Evolutionary conservation across 148 eudicot species (phyloP).

Genomic region (Euryodendron excelsum): DNA sequence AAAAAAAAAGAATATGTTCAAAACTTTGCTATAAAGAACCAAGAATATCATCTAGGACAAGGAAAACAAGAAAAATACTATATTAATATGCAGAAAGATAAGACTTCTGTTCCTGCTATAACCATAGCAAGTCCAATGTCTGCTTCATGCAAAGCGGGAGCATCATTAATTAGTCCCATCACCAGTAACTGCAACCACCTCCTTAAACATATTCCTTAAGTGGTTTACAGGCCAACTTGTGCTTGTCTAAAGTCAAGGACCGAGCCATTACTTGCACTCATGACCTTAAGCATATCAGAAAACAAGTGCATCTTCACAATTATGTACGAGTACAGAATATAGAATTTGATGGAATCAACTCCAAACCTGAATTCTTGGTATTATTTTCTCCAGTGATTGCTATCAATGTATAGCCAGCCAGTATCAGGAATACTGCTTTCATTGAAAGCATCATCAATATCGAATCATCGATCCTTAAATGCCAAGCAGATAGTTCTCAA

Average conservation of each 20-base stretch:
- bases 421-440: conserved; percentile 45
- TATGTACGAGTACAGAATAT: background rate
- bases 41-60: background rate
- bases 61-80: background rate
- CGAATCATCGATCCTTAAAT: conserved; percentile 57
- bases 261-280: conserved; percentile 70
- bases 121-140: conserved; percentile 95
- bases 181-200: conserved; percentile 85
- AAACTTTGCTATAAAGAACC: too few relatives aligned
- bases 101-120: conserved; percentile 82
- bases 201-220: conserved; percentile 44
- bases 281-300: background rate
- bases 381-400: conserved; percentile 57
- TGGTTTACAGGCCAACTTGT: conserved; percentile 53
- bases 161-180: conserved; percentile 87
- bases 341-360: background rate
- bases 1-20: background rate
- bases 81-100: background rate
- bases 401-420: conserved; percentile 74
- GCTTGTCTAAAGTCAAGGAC: conserved; percentile 72
- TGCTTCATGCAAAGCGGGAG: conserved; percentile 84
- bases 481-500: conserved; percentile 90
- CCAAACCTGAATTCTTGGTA: conserved; percentile 75
- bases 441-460: conserved; percentile 26
- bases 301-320: too few relatives aligned